Conservation (phyloP, 2,329 filamentous ascomycete genomes). For the Nemania sp. region DNA sequence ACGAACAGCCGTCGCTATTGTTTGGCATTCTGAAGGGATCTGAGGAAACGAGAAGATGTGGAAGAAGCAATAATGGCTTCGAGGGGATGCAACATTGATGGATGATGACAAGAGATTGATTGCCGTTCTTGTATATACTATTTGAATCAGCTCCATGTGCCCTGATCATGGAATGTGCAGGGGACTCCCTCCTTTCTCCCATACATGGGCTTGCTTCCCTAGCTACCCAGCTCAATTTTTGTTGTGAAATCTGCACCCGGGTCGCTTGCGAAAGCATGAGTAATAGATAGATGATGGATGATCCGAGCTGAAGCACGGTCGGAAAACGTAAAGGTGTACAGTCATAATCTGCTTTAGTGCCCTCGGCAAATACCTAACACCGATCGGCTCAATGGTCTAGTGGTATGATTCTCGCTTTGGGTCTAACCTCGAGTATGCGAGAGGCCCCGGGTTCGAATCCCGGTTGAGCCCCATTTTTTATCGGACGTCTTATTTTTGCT, state of each 20-base stretch:
- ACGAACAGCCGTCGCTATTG: background rate
- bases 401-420: slow-evolving; percentile 32
- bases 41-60: no score
- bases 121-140: slow-evolving; percentile 35
- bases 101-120: slow-evolving; percentile 27
- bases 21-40: slow-evolving; percentile 7
- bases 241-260: no score
- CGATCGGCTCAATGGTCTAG: slow-evolving; percentile 25
- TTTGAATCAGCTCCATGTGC: background rate
- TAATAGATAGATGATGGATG: no score
- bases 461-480: slow-evolving; percentile 18
- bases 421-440: slow-evolving; percentile 21
- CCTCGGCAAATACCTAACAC: background rate
- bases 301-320: background rate
- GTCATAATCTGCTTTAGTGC: no score
- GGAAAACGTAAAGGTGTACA: no score
- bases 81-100: slow-evolving; percentile 6
- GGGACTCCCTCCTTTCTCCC: no score
- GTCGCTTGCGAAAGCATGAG: no score
- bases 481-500: background rate
- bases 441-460: slow-evolving; percentile 29
- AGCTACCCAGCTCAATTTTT: no score
- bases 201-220: no score
- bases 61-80: no score
- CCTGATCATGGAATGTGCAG: no score